These are phyloP conservation scores for Chlorokybus atmophyticus DNA, from an alignment of 139 green algal genomes.

Conservation along the genomic window DNA sequence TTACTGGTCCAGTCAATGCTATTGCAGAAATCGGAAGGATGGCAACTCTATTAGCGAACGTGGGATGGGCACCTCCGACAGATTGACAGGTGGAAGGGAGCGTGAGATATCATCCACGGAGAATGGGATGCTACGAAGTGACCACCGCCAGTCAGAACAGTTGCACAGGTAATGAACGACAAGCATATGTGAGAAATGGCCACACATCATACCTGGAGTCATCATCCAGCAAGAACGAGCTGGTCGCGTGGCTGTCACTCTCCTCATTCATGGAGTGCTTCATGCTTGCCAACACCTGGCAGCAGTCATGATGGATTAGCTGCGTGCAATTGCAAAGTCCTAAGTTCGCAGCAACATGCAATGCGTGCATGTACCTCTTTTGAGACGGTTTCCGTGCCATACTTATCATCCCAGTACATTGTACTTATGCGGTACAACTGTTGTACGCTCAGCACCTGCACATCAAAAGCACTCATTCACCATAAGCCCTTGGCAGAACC, in stretches of 20 bases:
- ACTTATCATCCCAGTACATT: slow-evolving; percentile 89
- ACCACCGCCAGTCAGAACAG: background rate
- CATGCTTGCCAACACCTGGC: slow-evolving; percentile 57
- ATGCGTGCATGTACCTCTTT: slow-evolving; percentile 16
- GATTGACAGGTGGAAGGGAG: slow-evolving; percentile 11
- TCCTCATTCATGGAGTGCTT: slow-evolving; percentile 83
- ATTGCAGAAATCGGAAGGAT: slow-evolving; percentile 22
- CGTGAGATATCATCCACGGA: slow-evolving; percentile 32
- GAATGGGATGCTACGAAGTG: slow-evolving; percentile 29
- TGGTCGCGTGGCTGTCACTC: slow-evolving; percentile 34
- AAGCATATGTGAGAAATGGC: slow-evolving; percentile 22
- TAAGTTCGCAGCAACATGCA: background rate
- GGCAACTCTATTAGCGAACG: slow-evolving; percentile 7
- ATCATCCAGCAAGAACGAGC: slow-evolving; percentile 97
- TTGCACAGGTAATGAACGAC: background rate
- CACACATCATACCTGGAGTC: slow-evolving; percentile 49
- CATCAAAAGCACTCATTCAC: too few species aligned
- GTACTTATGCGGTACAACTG: slow-evolving; percentile 98
- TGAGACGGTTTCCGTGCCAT: slow-evolving; percentile 90
- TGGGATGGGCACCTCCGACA: slow-evolving; percentile 9
- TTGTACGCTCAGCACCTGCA: slow-evolving; percentile 56
- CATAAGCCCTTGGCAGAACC: too few species aligned
- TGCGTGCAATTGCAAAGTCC: slow-evolving; percentile 28
- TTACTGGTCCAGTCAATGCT: too few species aligned
- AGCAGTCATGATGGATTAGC: background rate